Evolutionary conservation across 148 eudicot species (phyloP).

Genomic region (Vaccinium macrocarpon): DNA sequence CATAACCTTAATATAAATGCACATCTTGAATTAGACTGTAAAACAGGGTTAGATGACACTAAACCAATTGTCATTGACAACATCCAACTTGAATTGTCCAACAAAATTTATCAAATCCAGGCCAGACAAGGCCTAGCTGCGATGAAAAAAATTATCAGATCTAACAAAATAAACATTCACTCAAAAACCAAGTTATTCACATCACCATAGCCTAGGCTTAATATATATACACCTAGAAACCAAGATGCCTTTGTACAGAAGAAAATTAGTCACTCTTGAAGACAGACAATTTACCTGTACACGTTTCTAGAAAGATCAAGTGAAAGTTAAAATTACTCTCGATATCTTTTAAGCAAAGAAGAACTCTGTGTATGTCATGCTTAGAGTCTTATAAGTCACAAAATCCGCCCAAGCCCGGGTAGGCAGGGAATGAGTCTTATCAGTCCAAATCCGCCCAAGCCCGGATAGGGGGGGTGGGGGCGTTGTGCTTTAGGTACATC

Average conservation of each 20-base stretch:
- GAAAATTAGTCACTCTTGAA: background rate
- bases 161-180: background rate
- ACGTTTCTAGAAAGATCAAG: background rate
- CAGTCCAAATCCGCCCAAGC: too few species aligned
- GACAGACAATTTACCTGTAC: background rate
- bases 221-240: background rate
- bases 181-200: too few species aligned
- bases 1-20: background rate
- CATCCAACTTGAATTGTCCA: background rate
- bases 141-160: too few species aligned
- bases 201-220: background rate
- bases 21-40: background rate
- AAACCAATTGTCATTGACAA: slow-evolving; percentile 1
- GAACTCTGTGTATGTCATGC: background rate
- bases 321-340: background rate
- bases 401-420: background rate
- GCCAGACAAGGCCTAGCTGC: background rate
- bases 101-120: background rate
- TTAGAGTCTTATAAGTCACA: background rate
- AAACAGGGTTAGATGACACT: background rate
- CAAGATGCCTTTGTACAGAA: background rate
- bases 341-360: background rate
- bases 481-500: background rate
- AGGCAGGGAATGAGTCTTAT: background rate
- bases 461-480: too few species aligned